These are phyloP conservation scores for Triglochin maritima DNA, from an alignment of 106 monocot genomes.

Conservation along the genomic window DNA sequence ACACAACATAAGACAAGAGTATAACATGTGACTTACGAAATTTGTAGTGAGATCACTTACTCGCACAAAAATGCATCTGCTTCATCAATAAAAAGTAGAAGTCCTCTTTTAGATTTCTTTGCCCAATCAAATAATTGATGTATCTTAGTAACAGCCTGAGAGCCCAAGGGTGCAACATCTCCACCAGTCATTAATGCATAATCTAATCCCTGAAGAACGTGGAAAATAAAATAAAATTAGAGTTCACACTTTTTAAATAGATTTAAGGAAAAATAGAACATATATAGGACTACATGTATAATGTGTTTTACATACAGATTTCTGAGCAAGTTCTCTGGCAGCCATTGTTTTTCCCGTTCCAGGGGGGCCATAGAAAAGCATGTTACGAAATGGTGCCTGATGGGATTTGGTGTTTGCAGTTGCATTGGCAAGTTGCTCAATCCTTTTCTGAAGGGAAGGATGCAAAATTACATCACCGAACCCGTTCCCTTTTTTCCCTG, in stretches of 20 bases:
- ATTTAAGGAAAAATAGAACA: not conserved
- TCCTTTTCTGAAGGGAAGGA: constrained; percentile 84
- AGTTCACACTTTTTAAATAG: not conserved
- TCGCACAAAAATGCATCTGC: constrained; percentile 99
- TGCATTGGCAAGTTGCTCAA: constrained; percentile 69
- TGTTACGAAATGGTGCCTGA: constrained; percentile 95
- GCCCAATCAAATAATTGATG: constrained; percentile 98
- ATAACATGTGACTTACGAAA: not conserved
- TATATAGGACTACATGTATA: not conserved
- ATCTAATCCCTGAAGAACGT: constrained; percentile 56
- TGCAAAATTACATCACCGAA: constrained; percentile 88
- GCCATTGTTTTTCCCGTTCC: constrained; percentile 99
- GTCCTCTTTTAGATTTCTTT: constrained; percentile 74
- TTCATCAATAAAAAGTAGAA: constrained; percentile 93
- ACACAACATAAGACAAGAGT: too few species aligned
- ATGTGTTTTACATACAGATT: constrained; percentile 50
- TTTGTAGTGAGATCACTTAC: constrained; percentile 32
- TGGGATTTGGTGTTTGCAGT: constrained; percentile 92
- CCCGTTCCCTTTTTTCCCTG: constrained; percentile 25
- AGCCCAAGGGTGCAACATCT: constrained; percentile 91
- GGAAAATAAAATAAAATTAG: not conserved
- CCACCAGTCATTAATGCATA: constrained; percentile 99
- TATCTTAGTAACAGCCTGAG: constrained; percentile 98
- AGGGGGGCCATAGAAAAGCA: constrained; percentile 97
- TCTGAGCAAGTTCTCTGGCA: constrained; percentile 74